phyloP scores from a whole-genome alignment of 306 rosid genomes.

The Calophaca sinica region DNA sequence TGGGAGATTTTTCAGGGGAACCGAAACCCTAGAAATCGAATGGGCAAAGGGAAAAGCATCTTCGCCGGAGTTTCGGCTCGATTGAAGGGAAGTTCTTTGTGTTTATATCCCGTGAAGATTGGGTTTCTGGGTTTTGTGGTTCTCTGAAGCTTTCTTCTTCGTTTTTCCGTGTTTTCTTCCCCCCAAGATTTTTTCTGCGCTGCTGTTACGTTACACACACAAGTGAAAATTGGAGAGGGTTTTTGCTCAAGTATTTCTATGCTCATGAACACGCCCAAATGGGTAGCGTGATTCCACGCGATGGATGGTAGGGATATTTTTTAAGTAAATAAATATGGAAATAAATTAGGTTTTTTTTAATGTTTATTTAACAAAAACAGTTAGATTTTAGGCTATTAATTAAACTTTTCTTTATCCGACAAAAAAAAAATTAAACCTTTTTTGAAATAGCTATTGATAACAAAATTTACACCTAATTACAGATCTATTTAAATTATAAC shows the following conservation, averaged over 20 bases:
- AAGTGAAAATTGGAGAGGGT: neutral
- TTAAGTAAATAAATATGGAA: no score
- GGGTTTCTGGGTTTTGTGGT: constrained; percentile 8
- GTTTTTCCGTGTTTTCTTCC: neutral
- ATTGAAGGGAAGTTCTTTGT: neutral
- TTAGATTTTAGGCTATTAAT: no score
- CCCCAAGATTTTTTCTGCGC: neutral
- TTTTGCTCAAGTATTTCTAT: neutral
- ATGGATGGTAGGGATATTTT: neutral
- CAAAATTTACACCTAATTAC: no score
- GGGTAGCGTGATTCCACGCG: constrained; percentile 6
- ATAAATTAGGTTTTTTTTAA: no score
- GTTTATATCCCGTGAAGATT: neutral
- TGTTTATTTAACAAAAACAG: no score
- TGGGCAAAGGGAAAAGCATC: constrained; percentile 28
- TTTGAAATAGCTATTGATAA: no score
- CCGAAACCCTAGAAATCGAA: constrained; percentile 75
- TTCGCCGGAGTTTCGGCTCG: neutral
- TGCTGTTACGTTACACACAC: neutral
- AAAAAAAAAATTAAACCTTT: no score
- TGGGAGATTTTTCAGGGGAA: constrained; percentile 11
- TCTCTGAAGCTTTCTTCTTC: constrained; percentile 16
- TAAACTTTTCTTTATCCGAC: no score
- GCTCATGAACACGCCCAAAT: neutral
- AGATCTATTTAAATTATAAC: no score